Evolutionary conservation across 2,329 filamentous ascomycete species (phyloP).

Genomic region (Aspergillus arachidicola): DNA sequence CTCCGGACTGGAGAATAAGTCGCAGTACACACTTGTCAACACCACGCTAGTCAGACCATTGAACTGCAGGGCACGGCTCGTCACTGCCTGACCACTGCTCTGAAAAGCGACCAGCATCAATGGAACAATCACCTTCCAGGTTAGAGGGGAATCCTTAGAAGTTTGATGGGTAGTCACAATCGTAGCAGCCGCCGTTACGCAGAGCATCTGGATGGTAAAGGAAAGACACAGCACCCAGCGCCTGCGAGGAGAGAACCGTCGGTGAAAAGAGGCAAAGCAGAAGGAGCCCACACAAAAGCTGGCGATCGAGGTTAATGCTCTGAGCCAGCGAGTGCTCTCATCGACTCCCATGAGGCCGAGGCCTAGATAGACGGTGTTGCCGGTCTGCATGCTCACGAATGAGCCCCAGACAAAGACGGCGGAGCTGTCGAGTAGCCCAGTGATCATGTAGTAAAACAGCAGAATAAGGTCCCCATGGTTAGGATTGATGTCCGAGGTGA

Average conservation of each 20-base stretch:
- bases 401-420: conserved; percentile 76
- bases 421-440: conserved; percentile 75
- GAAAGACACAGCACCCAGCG: conserved; percentile 53
- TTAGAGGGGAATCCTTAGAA: conserved; percentile 45
- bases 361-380: conserved; percentile 80
- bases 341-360: conserved; percentile 64
- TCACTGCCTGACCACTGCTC: conserved; percentile 76
- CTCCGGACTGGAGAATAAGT: conserved; percentile 69
- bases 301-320: conserved; percentile 69
- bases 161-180: conserved; percentile 55
- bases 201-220: conserved; percentile 55
- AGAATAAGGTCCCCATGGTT: conserved; percentile 61
- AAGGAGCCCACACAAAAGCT: conserved; percentile 74
- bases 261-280: conserved; percentile 70
- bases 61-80: conserved; percentile 69
- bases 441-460: conserved; percentile 73
- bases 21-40: conserved; percentile 79
- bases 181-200: conserved; percentile 56
- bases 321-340: conserved; percentile 64
- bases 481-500: not conserved
- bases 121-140: conserved; percentile 65
- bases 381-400: conserved; percentile 84
- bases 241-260: conserved; percentile 47
- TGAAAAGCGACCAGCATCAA: conserved; percentile 74
- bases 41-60: conserved; percentile 76